phyloP scores from a whole-genome alignment of 2,329 filamentous ascomycete genomes.

The Cladosporium sp. region DNA sequence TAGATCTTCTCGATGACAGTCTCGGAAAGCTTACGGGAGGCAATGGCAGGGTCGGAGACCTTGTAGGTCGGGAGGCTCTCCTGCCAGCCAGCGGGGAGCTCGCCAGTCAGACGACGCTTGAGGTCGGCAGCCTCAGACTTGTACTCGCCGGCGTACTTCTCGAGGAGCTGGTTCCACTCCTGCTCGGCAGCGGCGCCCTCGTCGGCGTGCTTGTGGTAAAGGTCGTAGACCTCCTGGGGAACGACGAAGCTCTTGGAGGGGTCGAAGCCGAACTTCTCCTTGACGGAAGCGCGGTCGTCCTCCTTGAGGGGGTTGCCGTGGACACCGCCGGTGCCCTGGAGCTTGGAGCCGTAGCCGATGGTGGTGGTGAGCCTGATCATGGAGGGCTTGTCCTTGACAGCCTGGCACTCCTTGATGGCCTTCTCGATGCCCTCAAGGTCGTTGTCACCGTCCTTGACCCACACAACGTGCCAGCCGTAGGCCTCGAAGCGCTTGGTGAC shows the following conservation, averaged over 20 bases:
- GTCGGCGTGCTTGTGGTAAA: constrained; percentile 79
- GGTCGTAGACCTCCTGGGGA: constrained; percentile 90
- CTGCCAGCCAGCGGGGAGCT: constrained; percentile 95
- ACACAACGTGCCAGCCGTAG: constrained; percentile 91
- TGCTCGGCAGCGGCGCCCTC: constrained; percentile 86
- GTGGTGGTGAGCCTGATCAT: constrained; percentile 96
- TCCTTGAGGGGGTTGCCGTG: constrained; percentile 95
- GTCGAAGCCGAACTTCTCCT: constrained; percentile 95
- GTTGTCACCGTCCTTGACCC: constrained; percentile 83
- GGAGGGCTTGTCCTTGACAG: constrained; percentile 92
- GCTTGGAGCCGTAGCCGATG: constrained; percentile 92
- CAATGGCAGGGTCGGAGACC: constrained; percentile 77
- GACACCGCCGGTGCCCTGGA: constrained; percentile 91
- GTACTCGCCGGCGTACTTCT: constrained; percentile 80
- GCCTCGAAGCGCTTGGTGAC: constrained; percentile 91
- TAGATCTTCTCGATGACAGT: constrained; percentile 87
- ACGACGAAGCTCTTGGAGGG: constrained; percentile 90
- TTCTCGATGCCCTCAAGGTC: constrained; percentile 85
- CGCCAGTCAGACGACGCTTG: constrained; percentile 72
- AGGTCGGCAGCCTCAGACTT: constrained; percentile 79
- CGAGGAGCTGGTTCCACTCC: constrained; percentile 92
- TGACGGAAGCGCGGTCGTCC: constrained; percentile 90
- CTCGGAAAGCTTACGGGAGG: constrained; percentile 96
- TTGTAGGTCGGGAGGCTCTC: constrained; percentile 91
- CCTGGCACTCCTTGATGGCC: constrained; percentile 80